Conservation (phyloP, 1,139 yeast species). For the Pichia sp. region DNA sequence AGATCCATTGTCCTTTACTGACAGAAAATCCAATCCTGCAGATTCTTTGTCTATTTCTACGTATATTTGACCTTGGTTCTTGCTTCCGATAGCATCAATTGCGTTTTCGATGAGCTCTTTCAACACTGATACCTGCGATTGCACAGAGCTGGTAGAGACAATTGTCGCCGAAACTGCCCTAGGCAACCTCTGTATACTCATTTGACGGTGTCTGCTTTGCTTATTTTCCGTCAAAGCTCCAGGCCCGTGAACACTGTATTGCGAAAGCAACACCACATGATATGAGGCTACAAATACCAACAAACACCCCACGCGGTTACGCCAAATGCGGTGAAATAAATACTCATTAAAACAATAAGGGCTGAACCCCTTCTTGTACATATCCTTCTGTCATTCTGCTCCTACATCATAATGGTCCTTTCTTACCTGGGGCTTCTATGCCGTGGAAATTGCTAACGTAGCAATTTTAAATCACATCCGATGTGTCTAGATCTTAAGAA, state of each 20-base stretch:
- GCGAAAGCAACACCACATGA: no score
- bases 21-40: slow-evolving; percentile 55
- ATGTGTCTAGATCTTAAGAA: slow-evolving; percentile 32
- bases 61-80: slow-evolving; percentile 42
- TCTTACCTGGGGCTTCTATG: no score
- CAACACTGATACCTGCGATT: slow-evolving; percentile 45
- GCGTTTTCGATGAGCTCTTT: slow-evolving; percentile 78
- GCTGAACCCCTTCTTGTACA: no score
- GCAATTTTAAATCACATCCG: no score
- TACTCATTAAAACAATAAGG: no score
- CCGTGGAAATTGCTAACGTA: background rate
- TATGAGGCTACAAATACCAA: no score
- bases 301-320: no score
- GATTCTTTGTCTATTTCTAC: slow-evolving; percentile 59
- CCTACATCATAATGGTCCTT: no score
- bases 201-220: slow-evolving; percentile 4
- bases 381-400: no score
- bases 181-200: slow-evolving; percentile 26
- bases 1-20: slow-evolving; percentile 69
- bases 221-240: background rate
- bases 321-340: no score
- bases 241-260: no score
- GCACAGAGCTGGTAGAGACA: slow-evolving; percentile 25
- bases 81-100: slow-evolving; percentile 51
- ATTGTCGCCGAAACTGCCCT: slow-evolving; percentile 22